These are phyloP conservation scores for Harrya chromipes DNA, from an alignment of 768 basidiomycete genomes.

Conservation along the genomic window DNA sequence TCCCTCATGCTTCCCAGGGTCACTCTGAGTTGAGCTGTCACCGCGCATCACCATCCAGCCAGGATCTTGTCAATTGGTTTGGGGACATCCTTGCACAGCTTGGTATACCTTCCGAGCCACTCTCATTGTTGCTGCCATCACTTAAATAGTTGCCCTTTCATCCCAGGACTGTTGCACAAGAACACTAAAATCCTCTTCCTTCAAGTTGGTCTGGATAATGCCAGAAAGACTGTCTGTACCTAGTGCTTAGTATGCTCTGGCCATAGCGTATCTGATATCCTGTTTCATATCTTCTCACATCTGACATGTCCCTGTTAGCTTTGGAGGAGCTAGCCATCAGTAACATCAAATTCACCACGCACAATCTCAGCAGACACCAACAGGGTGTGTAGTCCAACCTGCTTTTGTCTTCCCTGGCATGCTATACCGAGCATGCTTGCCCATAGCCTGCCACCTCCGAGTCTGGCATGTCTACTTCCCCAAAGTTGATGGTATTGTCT, in stretches of 20 bases:
- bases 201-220: slow-evolving; percentile 97
- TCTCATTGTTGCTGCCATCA: background rate
- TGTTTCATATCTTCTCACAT: background rate
- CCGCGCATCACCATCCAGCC: too few relatives aligned
- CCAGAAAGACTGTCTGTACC: slow-evolving; percentile 88
- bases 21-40: too few relatives aligned
- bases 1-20: too few relatives aligned
- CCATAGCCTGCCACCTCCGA: slow-evolving; percentile 86
- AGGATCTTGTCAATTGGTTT: slow-evolving; percentile 94
- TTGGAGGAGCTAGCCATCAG: slow-evolving; percentile 99
- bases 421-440: background rate
- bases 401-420: background rate
- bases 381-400: slow-evolving; percentile 58
- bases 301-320: slow-evolving; percentile 46
- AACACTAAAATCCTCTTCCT: slow-evolving; percentile 99
- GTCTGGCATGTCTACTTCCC: slow-evolving; percentile 99
- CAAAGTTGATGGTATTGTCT: slow-evolving; percentile 97
- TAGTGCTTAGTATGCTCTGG: background rate
- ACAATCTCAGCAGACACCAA: slow-evolving; percentile 96
- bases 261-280: slow-evolving; percentile 2
- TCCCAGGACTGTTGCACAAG: slow-evolving; percentile 85
- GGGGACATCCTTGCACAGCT: slow-evolving; percentile 94
- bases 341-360: slow-evolving; percentile 98
- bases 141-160: slow-evolving; percentile 2
- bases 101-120: slow-evolving; percentile 49